Evolutionary conservation across 2,329 filamentous ascomycete genomes (phyloP).

Genomic region (Penicillium sp.): DNA sequence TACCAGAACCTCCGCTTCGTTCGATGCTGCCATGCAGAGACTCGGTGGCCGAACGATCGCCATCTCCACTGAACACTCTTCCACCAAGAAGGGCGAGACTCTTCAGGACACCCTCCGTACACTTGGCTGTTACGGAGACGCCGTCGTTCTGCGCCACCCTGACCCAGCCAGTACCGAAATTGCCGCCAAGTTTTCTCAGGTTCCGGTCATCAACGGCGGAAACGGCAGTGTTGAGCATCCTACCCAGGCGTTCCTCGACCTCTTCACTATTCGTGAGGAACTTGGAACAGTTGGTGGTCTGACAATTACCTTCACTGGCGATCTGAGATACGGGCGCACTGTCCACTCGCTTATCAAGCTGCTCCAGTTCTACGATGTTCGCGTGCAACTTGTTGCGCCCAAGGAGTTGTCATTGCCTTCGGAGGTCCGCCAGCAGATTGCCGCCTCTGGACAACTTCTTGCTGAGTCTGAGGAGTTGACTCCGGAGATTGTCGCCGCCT

Average conservation of each 20-base stretch:
- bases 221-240: slow-evolving; percentile 97
- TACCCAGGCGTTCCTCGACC: slow-evolving; percentile 94
- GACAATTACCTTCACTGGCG: slow-evolving; percentile 94
- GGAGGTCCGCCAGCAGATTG: slow-evolving; percentile 73
- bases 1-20: slow-evolving; percentile 91
- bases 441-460: slow-evolving; percentile 75
- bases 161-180: slow-evolving; percentile 78
- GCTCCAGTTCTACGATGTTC: slow-evolving; percentile 92
- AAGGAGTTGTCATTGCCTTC: slow-evolving; percentile 76
- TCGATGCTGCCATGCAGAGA: slow-evolving; percentile 98
- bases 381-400: slow-evolving; percentile 89
- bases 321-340: slow-evolving; percentile 89
- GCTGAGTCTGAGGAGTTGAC: slow-evolving; percentile 79
- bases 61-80: slow-evolving; percentile 82
- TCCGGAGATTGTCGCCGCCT: slow-evolving; percentile 81
- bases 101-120: slow-evolving; percentile 94
- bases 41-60: slow-evolving; percentile 85
- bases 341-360: slow-evolving; percentile 95
- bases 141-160: slow-evolving; percentile 93
- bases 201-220: slow-evolving; percentile 95
- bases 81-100: slow-evolving; percentile 90
- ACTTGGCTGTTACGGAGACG: slow-evolving; percentile 91
- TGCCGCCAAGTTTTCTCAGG: slow-evolving; percentile 83
- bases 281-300: slow-evolving; percentile 92
- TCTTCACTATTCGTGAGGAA: slow-evolving; percentile 98